phyloP scores from a whole-genome alignment of 192 early-diverging fungal genomes.

The Paraglomus occultum region DNA sequence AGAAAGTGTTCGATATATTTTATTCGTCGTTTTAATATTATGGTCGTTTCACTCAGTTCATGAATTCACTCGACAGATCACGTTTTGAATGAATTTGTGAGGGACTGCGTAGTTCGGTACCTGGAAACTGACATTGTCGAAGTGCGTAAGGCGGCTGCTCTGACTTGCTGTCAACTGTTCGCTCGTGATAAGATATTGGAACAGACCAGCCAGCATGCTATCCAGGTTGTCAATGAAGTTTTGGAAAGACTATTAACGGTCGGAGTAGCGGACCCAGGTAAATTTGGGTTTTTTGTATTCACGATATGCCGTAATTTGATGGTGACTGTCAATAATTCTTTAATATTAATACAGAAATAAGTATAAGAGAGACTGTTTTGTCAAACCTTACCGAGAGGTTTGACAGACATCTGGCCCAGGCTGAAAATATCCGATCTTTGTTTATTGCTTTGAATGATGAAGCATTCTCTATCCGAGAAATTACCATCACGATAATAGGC shows the following conservation, averaged over 20 bases:
- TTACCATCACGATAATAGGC: constrained; percentile 82
- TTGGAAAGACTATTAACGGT: constrained; percentile 87
- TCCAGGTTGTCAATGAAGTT: constrained; percentile 82
- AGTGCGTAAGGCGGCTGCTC: constrained; percentile 80
- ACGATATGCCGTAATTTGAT: not conserved
- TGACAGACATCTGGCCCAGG: constrained; percentile 86
- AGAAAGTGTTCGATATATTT: constrained; percentile 13
- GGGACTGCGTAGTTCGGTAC: constrained; percentile 80
- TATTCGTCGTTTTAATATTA: not conserved
- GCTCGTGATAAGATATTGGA: constrained; percentile 79
- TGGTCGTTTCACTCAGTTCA: constrained; percentile 8
- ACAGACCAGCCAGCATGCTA: constrained; percentile 70
- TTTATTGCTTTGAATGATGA: constrained; percentile 93
- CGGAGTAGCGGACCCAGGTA: constrained; percentile 76
- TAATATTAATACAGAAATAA: constrained; percentile 49
- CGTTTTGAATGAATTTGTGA: constrained; percentile 86
- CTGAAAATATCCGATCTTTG: constrained; percentile 84
- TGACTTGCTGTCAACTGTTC: constrained; percentile 82
- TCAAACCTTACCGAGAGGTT: constrained; percentile 78
- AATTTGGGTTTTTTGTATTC: not conserved
- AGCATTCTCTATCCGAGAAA: constrained; percentile 80
- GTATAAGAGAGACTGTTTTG: constrained; percentile 76
- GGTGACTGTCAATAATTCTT: not conserved
- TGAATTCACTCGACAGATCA: constrained; percentile 41
- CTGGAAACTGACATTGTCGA: constrained; percentile 73